These are phyloP conservation scores for Monilinia fructicola DNA, from an alignment of 2,329 filamentous ascomycete species.

Conservation along the genomic window DNA sequence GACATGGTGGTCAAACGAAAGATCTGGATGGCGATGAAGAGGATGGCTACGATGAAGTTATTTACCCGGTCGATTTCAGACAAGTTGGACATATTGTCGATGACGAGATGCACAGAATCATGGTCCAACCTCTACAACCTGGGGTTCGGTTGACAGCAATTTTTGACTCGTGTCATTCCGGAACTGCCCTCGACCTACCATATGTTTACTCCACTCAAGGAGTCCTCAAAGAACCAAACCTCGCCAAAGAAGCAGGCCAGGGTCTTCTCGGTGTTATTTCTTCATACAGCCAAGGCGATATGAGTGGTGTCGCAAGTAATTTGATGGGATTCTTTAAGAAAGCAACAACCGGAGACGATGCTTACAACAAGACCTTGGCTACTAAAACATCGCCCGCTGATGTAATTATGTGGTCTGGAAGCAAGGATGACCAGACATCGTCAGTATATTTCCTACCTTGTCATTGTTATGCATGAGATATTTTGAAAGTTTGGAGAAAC, in stretches of 20 bases:
- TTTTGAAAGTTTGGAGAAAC: constrained; percentile 47
- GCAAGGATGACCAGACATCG: constrained; percentile 94
- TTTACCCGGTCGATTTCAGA: constrained; percentile 80
- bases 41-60: constrained; percentile 79
- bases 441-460: constrained; percentile 51
- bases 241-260: constrained; percentile 66
- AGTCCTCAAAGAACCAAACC: constrained; percentile 66
- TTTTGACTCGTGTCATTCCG: constrained; percentile 69
- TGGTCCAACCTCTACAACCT: constrained; percentile 73
- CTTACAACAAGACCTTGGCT: constrained; percentile 74
- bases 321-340: constrained; percentile 87
- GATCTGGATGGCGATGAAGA: constrained; percentile 79
- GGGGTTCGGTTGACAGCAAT: constrained; percentile 78
- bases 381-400: constrained; percentile 95
- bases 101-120: constrained; percentile 76
- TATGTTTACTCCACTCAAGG: constrained; percentile 70
- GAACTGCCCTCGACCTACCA: constrained; percentile 64
- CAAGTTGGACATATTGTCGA: constrained; percentile 79
- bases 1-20: constrained; percentile 78
- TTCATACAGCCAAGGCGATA: constrained; percentile 73
- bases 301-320: constrained; percentile 75
- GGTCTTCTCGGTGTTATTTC: constrained; percentile 60
- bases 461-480: constrained; percentile 62
- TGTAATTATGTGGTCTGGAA: constrained; percentile 97
- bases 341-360: constrained; percentile 74